These are phyloP conservation scores for Fraxinus anomala DNA, from an alignment of 257 asterid species.

Conservation along the genomic window DNA sequence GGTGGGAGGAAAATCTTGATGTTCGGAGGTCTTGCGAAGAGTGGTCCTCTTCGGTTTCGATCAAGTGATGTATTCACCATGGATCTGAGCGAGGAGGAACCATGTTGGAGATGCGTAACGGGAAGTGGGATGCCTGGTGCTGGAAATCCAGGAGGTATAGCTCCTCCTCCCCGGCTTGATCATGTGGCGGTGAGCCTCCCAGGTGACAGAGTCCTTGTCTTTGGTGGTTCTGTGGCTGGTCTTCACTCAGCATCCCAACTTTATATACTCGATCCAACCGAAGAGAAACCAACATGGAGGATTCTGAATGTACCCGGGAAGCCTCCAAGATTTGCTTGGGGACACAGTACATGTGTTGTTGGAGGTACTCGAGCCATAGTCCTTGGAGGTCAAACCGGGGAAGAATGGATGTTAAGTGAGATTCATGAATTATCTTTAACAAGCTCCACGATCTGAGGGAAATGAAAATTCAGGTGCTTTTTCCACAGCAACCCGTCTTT, in stretches of 20 bases:
- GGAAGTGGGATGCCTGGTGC: conserved; percentile 97
- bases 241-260: conserved; percentile 97
- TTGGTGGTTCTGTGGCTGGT: conserved; percentile 96
- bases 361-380: conserved; percentile 95
- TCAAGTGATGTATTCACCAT: conserved; percentile 93
- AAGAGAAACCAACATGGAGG: conserved; percentile 98
- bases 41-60: conserved; percentile 86
- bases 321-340: conserved; percentile 95
- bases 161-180: conserved; percentile 96
- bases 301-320: conserved; percentile 77
- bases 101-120: conserved; percentile 86
- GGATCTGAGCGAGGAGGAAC: conserved; percentile 89
- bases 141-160: conserved; percentile 91
- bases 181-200: conserved; percentile 95
- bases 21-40: conserved; percentile 42
- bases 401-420: conserved; percentile 93
- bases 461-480: conserved; percentile 20
- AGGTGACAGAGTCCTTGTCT: conserved; percentile 78
- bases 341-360: conserved; percentile 88
- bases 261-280: conserved; percentile 87
- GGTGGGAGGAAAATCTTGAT: conserved; percentile 8
- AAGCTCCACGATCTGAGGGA: conserved; percentile 44
- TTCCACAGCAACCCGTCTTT: conserved; percentile 25
- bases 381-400: conserved; percentile 96
- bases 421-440: conserved; percentile 85